Conservation (phyloP, 83 land plant genomes). For the Picea abies region DNA sequence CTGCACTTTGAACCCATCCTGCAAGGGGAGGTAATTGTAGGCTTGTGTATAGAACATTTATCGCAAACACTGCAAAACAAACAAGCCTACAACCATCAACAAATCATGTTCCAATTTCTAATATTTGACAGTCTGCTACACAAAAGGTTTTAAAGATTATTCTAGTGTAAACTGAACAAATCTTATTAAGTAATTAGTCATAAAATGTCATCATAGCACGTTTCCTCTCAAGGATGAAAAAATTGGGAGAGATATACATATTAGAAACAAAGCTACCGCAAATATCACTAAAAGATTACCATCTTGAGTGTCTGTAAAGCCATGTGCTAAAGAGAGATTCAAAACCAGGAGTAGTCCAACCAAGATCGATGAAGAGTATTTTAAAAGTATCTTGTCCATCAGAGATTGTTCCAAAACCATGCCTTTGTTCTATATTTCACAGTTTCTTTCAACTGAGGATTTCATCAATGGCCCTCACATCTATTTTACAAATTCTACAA, state of each 20-base stretch:
- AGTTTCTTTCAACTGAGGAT: too few species aligned
- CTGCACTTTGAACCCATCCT: slow-evolving; percentile 59
- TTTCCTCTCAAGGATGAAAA: neutral
- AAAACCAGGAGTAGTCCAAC: neutral
- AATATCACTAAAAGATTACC: neutral
- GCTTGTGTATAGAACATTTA: slow-evolving; percentile 53
- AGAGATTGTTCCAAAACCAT: too few species aligned
- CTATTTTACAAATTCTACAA: too few species aligned
- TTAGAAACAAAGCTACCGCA: neutral
- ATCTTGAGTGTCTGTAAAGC: slow-evolving; percentile 6
- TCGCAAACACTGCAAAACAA: slow-evolving; percentile 48
- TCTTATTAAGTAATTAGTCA: neutral
- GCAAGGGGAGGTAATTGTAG: slow-evolving; percentile 53
- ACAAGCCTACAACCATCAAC: neutral
- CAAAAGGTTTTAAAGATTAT: neutral
- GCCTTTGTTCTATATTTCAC: neutral
- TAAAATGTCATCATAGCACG: neutral
- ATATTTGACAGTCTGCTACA: neutral
- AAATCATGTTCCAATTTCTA: neutral
- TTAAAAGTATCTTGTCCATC: neutral
- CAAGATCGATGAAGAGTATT: neutral
- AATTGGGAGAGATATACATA: neutral
- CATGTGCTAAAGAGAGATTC: neutral
- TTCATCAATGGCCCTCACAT: too few species aligned
- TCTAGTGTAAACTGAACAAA: neutral